Evolutionary conservation across 2,329 filamentous ascomycete species (phyloP), one percentile per base, ranked within the genome.

Genomic region (Diplodia corticola): DNA sequence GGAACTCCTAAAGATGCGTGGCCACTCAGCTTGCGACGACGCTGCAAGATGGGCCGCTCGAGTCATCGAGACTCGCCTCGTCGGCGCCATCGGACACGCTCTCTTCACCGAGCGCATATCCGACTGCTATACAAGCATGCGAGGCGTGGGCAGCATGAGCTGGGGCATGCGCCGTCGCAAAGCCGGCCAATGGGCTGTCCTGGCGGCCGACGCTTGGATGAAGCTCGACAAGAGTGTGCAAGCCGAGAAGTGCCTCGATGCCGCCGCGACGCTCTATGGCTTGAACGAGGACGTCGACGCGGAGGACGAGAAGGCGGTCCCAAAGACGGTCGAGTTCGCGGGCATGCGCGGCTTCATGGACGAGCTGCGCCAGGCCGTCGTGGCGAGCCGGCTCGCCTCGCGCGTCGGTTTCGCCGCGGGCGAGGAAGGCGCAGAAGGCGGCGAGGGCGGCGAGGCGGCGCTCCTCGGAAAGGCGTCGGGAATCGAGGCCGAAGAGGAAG

Each of bases 41-140:
- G 93, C 93, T 7, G 92, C 92, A 20, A 88, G 87, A 74, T 98
- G 93, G 93, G 91, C 89, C 5, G 88, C 88, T 44, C 87, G 90
- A 59, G 85, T 95, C 37, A 85, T 98, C 5, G 93, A 98, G 49
- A 69, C 69, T 68, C 86, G 90, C 63, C 84, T 97, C 22, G 81
- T 92, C 0, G 92, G 92, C 0, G 81, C 83, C 1, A 82, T 95
- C 1, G 93, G 92, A 3, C 90, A 94, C 68, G 91, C 91, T 0
- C 84, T 99, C 13, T 83, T 97, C 71, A 92, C 90, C 63, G 94
- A 99, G 79, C 88, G 95, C 40, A 85, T 97, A 22, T 91, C 92
- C 0, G 87, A 90, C 2, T 97, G 92, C 79, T 97, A 94, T 78
- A 87, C 87, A 0, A 88, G 90, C 3, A 91, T 91, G 70, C 84